phyloP scores from a whole-genome alignment of 2,329 filamentous ascomycete genomes.

The Trichoderma koningiopsis region DNA sequence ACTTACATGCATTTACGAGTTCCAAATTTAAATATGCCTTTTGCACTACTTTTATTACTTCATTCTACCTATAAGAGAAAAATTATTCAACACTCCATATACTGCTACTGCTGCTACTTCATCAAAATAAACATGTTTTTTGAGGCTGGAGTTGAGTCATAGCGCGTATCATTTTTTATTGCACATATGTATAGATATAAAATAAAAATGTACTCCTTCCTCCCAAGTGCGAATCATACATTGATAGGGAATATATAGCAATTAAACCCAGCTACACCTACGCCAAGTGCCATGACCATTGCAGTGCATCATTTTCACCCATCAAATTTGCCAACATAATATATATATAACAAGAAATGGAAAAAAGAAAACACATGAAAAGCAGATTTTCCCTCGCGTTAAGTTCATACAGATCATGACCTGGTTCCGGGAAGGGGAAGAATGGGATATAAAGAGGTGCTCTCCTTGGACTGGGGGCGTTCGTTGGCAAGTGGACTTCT shows the following conservation, averaged over 20 bases:
- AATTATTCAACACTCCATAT: too few species aligned
- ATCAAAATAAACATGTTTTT: neutral
- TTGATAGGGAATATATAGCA: neutral
- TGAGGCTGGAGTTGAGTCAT: neutral
- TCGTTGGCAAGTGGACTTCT: slow-evolving; percentile 33
- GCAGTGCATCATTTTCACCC: slow-evolving; percentile 11
- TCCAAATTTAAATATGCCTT: neutral
- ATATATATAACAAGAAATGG: neutral
- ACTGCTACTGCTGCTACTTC: too few species aligned
- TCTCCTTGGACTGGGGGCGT: slow-evolving; percentile 35
- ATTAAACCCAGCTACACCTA: slow-evolving; percentile 6
- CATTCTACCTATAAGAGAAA: neutral
- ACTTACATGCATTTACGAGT: neutral
- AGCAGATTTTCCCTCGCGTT: neutral
- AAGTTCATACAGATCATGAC: neutral
- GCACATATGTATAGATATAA: neutral
- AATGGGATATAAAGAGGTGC: slow-evolving; percentile 44
- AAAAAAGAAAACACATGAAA: neutral
- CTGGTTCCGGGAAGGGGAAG: slow-evolving; percentile 42
- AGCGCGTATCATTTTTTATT: neutral
- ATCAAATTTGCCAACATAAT: neutral
- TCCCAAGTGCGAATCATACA: slow-evolving; percentile 8
- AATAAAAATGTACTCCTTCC: neutral
- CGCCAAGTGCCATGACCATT: slow-evolving; percentile 14
- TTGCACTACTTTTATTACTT: neutral